A percentile compares a stretch with the other conserved stretches of the same genome.
These are phyloP conservation scores for Tranzscheliella williamsii DNA, from an alignment of 1,284 basidiomycete species.

Conservation along the genomic window DNA sequence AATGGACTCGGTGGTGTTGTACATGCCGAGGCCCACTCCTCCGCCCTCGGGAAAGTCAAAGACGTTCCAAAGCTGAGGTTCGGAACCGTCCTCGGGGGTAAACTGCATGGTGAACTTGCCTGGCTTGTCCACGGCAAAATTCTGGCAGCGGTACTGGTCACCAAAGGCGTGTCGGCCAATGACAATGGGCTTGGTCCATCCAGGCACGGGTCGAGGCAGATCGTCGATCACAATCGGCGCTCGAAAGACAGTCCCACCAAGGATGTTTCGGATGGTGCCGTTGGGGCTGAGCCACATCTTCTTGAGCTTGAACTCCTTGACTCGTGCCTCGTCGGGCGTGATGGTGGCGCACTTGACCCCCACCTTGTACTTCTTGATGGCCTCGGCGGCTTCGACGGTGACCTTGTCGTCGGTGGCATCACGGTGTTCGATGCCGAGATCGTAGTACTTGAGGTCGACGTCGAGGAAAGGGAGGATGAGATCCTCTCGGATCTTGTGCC, in stretches of 20 bases:
- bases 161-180: constrained; percentile 97
- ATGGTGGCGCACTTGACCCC: constrained; percentile 83
- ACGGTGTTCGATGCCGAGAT: constrained; percentile 88
- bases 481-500: constrained; percentile 98
- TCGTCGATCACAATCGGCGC: constrained; percentile 92
- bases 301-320: constrained; percentile 82
- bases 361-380: constrained; percentile 63
- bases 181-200: constrained; percentile 94
- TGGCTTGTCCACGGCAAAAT: constrained; percentile 53
- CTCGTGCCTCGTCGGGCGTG: constrained; percentile 93
- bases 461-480: constrained; percentile 92
- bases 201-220: constrained; percentile 84
- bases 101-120: constrained; percentile 58
- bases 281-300: constrained; percentile 71
- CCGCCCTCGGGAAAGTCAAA: constrained; percentile 55
- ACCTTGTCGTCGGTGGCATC: constrained; percentile 92
- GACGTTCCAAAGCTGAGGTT: constrained; percentile 45
- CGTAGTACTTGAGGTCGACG: constrained; percentile 97
- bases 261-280: constrained; percentile 78
- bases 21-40: constrained; percentile 63
- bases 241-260: constrained; percentile 97
- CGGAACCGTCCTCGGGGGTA: constrained; percentile 45
- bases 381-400: constrained; percentile 89
- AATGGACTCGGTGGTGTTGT: constrained; percentile 70
- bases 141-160: constrained; percentile 70